phyloP scores from a whole-genome alignment of 139 green algal genomes.

The Micractinium sp. region DNA sequence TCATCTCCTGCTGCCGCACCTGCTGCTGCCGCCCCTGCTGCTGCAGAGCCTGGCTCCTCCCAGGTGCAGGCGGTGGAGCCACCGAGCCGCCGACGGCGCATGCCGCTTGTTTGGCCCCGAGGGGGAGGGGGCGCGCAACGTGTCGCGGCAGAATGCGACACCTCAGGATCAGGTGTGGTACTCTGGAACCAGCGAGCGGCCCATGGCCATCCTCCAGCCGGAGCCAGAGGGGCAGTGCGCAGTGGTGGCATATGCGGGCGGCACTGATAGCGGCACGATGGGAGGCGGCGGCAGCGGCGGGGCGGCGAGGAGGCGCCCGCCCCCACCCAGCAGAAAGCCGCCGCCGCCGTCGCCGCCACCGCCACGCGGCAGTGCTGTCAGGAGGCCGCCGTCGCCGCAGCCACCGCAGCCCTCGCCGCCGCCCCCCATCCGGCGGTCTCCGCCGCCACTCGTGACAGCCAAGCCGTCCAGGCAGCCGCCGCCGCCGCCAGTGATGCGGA shows the following conservation, averaged over 20 bases:
- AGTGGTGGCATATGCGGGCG: background rate
- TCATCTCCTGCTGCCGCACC: background rate
- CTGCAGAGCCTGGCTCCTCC: background rate
- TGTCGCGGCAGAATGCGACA: background rate
- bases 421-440: no score
- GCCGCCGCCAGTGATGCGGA: no score
- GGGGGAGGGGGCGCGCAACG: background rate
- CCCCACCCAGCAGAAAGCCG: background rate
- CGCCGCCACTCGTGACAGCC: no score
- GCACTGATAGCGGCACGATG: background rate
- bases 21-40: background rate
- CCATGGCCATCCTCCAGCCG: background rate
- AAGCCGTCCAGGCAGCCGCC: no score
- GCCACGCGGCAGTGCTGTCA: background rate
- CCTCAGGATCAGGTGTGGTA: background rate
- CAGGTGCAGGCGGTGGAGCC: background rate
- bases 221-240: background rate
- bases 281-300: background rate
- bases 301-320: background rate
- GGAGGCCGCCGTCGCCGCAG: background rate
- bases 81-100: background rate
- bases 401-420: background rate
- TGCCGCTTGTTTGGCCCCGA: background rate
- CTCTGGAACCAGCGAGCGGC: background rate
- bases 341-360: background rate